Evolutionary conservation across 805 yeast species (phyloP), one percentile per base, ranked within the genome.

Genomic region (Lachancea fermentati): DNA sequence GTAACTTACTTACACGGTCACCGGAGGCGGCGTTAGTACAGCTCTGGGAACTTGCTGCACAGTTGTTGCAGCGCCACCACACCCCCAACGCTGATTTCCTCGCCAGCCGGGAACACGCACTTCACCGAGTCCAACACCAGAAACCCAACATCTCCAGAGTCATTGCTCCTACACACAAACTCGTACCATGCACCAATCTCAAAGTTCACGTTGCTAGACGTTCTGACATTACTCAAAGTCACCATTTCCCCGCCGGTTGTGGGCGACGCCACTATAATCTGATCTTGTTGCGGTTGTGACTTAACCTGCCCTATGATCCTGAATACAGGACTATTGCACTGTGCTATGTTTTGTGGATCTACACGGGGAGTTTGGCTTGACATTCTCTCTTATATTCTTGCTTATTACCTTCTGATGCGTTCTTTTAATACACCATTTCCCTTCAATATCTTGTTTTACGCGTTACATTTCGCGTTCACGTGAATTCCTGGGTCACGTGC

Each of bases 341-440:
- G 46, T n/a, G 54, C 44, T 3, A 60, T 45, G 25, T 57, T 55
- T 22, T 49, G 47, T 5, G 65, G 63, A 32, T 56, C 59, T 24
- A 61, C 41, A 43, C 66, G 53, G 29, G 63, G 63, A 3, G 65
- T 60, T 42, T 54, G 60, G 41, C 54, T 57, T 15, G 60, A 54
- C 63, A 57, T 58, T 18, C 31, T 22, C 9, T 28, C 18, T 30
- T 11, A 30, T 30, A 15, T 30, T 30, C 7, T 5, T 4, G 5
- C 33, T 15, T 30, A 12, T 30, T n/a, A 30, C 33, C n/a, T 22
- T 22, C 7, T 22, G 11, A 7, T 22, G 26, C 7, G 26, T 7
- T 22, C 9, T 22, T 22, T 11, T 22, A 7, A 22, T 11, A 22
- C 26, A 22, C 7, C n/a, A n/a, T n/a, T n/a, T n/a, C n/a, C n/a